Evolutionary conservation across 805 yeast species (phyloP).

Genomic region (Schizosaccharomyces japonicus): DNA sequence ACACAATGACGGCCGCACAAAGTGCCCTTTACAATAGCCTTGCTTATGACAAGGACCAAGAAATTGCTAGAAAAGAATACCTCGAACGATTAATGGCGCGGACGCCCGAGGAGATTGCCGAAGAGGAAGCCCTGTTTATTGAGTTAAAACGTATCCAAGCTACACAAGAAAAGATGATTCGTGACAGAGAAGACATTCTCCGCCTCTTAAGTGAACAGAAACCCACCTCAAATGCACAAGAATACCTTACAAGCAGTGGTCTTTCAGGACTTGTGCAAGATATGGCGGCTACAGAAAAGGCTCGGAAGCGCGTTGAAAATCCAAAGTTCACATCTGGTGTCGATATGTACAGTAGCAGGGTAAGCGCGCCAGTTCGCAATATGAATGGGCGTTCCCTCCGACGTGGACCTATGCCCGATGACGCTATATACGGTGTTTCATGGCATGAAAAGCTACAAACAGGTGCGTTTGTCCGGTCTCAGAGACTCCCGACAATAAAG

Average conservation of each 20-base stretch:
- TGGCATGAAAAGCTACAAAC: constrained; percentile 35
- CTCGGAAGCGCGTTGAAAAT: constrained; percentile 16
- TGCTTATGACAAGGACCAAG: constrained; percentile 45
- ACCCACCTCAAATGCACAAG: too few species aligned
- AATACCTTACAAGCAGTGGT: constrained; percentile 27
- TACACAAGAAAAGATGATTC: constrained; percentile 68
- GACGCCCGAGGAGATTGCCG: constrained; percentile 91
- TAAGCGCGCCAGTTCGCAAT: constrained; percentile 6
- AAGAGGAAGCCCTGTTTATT: constrained; percentile 79
- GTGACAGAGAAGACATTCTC: constrained; percentile 57
- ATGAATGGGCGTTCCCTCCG: constrained; percentile 19
- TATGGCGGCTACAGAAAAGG: constrained; percentile 44
- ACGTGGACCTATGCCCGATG: not conserved
- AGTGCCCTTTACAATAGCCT: constrained; percentile 38
- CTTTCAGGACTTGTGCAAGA: constrained; percentile 64
- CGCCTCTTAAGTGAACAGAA: constrained; percentile 45
- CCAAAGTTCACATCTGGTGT: constrained; percentile 7
- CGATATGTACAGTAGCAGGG: too few species aligned
- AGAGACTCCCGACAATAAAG: constrained; percentile 53
- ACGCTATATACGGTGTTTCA: constrained; percentile 36
- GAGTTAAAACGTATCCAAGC: constrained; percentile 84
- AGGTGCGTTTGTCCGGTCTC: constrained; percentile 64
- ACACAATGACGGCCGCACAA: constrained; percentile 21
- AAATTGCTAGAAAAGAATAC: constrained; percentile 57
- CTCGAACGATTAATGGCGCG: constrained; percentile 52